Base-by-base conservation (phyloP, 805 yeast species). In the Yamadazyma sp. region DNA sequence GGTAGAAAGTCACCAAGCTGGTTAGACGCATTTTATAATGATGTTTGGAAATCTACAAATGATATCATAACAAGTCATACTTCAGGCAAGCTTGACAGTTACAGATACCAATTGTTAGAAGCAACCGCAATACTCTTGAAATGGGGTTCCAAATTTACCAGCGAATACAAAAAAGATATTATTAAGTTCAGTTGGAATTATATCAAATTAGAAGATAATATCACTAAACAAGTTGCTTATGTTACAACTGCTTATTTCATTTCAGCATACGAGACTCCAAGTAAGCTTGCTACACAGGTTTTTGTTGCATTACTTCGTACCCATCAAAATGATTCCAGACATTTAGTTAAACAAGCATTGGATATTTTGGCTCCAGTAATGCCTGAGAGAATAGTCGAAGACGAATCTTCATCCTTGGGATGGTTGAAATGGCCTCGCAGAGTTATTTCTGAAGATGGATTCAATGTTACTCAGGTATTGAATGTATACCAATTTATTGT, bases 391-490 rank as follows among this genome's bases (percentile, higher is more conserved):
- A 74, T 84, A 60, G 66, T 66, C 1, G 66, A 68, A 15, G 65
- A 63, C 6, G 86, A 78, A 0, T 65, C 75, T 4, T 66, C 75
- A 5, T 73, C 78, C 6, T 65, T 72, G 40, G 70, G 69, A 35
- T 93, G 98, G 98, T 75, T 93, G 33, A 89, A 86, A 47, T 88
- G 96, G 89, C 95, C 96, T 0, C 79, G 97, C 45, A 73, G 97
- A 34, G 93, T 91, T 2, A 69, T 93, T 10, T 80, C 89, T 2
- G 98, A 94, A 53, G 95, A 88, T 51, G 91, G 93, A 0, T 84
- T 81, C 53, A 87, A 79, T 49, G 88, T 87, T 3, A 77, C 82
- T 2, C 96, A 87, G 51, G 96, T 89, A 24, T 65, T 86, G 41
- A 84, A 86, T 40, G 84, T 93, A 9, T 93, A 87, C 48, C 95